Base-by-base conservation (phyloP, 2,329 filamentous ascomycete genomes). In the Shiraia bambusicola region DNA sequence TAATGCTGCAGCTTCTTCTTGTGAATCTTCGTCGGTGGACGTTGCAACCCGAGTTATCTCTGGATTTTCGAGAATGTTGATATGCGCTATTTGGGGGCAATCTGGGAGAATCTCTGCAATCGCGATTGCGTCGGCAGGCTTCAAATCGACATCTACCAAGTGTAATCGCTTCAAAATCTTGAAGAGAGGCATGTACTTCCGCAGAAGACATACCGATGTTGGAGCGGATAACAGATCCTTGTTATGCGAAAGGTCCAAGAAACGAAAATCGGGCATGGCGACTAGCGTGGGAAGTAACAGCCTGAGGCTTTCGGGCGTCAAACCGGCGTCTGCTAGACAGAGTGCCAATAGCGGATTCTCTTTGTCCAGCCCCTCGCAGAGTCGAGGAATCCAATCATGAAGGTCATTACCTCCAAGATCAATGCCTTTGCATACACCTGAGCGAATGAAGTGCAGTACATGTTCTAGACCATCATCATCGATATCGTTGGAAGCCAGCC, bases 191-290 rank as follows among this genome's bases (percentile, higher is more conserved):
- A 97, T 75, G 63, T 92, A 93, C 71, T 87, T 88, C 56, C 93
- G 79, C 40, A 97, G 75, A 3, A 89, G 72, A 4, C 80, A 78
- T 25, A 93, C 76, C 2, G 87, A 87, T 58, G 82, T 89, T n/a
- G 87, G 84, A 29, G 85, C 76, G 37, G 83, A 79, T 63, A 95
- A 95, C 12, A 98, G 76, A 14, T 82, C 82, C 24, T 79, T 86
- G 56, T 97, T 97, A 59, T 95, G 89, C 4, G 89, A 95, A 26
- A 98, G 75, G 65, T 97, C 93, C 45, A 98, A 82, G 63, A 96
- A 96, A 14, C 87, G 83, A 62, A 96, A 86, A 50, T 85, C 81
- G 2, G 78, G 76, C 41, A 96, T 73, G 52, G 78, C 81, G 17
- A 79, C 76, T 39, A 97, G 71, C 6, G 81, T 81, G 4, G 89